Evolutionary conservation across 352 stramenopile genomes (phyloP).

Genomic region (Globisporangium radiosum): DNA sequence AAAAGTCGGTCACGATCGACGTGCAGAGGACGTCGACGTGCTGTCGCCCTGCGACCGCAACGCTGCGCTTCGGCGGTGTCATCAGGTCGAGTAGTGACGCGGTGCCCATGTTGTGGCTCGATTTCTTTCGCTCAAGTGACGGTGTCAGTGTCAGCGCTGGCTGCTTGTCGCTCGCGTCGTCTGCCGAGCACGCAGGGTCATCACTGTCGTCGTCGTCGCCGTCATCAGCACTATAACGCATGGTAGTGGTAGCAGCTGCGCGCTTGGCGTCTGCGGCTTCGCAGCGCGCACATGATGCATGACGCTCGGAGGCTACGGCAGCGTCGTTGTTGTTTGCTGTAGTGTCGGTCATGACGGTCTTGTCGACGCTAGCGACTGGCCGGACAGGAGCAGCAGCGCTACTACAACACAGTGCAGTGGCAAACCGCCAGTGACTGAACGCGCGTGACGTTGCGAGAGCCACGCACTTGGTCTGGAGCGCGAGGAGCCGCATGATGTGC

Average conservation of each 20-base stretch:
- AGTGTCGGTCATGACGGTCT: conserved; percentile 6
- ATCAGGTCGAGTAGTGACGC: background rate
- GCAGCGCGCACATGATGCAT: background rate
- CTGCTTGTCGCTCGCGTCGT: background rate
- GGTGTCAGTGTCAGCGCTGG: no score
- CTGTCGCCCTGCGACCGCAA: conserved; percentile 1
- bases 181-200: conserved; percentile 4
- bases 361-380: background rate
- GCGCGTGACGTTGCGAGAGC: conserved; percentile 20
- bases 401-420: background rate
- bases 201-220: background rate
- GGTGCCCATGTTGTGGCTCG: background rate
- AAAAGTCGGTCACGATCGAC: conserved; percentile 35
- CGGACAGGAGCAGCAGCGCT: background rate
- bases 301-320: no score
- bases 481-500: conserved; percentile 31
- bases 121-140: background rate
- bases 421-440: conserved; percentile 27
- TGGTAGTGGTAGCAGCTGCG: no score
- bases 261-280: background rate
- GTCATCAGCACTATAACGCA: background rate
- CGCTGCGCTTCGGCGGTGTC: background rate
- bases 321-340: conserved; percentile 7
- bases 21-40: conserved; percentile 36
- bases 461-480: conserved; percentile 19